Evolutionary conservation across 2,329 filamentous ascomycete species (phyloP).

Genomic region (Diaporthe eres): DNA sequence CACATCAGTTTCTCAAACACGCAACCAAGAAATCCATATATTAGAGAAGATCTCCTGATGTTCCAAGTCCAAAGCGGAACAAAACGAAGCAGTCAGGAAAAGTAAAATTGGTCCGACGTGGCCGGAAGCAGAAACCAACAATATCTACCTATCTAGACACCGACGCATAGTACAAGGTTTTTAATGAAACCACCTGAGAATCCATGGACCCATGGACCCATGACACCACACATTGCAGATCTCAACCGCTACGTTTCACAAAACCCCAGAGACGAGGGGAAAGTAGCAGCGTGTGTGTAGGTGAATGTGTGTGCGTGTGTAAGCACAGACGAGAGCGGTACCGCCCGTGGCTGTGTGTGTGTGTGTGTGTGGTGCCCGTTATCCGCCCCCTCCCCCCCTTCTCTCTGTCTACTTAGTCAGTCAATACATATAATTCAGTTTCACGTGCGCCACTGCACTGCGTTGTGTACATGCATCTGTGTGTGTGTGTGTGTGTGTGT

Average conservation of each 20-base stretch:
- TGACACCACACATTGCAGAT: conserved; percentile 7
- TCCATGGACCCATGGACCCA: background rate
- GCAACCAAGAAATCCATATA: too few species aligned
- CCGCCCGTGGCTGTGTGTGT: background rate
- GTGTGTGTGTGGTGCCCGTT: background rate
- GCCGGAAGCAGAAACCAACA: too few species aligned
- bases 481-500: background rate
- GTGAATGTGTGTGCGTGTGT: background rate
- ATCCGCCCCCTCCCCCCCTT: background rate
- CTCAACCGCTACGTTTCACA: conserved; percentile 14
- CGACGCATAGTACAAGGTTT: too few species aligned
- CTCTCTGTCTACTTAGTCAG: background rate
- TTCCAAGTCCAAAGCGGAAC: too few species aligned
- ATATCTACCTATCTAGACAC: background rate
- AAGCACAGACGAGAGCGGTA: background rate
- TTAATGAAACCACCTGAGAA: background rate
- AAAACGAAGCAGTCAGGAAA: too few species aligned
- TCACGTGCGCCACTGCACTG: background rate
- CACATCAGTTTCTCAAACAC: too few species aligned
- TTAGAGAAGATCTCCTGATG: too few species aligned
- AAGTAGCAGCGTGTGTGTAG: background rate
- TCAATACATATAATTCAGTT: background rate
- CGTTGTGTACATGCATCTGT: background rate
- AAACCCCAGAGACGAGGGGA: background rate
- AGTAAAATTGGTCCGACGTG: too few species aligned